Evolutionary conservation across 2,329 filamentous ascomycete species (phyloP), one percentile per base, ranked within the genome.

Genomic region (Xylaria sp.): DNA sequence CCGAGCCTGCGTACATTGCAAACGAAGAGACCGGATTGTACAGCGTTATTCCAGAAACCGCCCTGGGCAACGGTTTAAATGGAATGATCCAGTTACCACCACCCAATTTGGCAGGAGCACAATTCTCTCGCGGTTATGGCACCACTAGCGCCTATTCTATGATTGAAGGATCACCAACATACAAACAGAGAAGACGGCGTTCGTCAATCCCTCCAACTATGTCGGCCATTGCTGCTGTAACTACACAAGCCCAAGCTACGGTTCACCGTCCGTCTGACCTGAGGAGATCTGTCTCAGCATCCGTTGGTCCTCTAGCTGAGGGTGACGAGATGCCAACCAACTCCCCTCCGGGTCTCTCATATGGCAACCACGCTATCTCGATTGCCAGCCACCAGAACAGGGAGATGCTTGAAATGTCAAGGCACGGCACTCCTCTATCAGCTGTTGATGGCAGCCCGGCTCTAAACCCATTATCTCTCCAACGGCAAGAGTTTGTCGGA

Each of bases 11-110:
- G 10, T 99, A 98, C 84, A 97, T 99, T 80, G 94, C 95, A 71
- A 98, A 98, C 80, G 96, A 99, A 84, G 96, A 98, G 81, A 97
- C 95, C 55, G 94, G 94, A 68, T 87, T 98, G 57, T 98, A 98
- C 87, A 95, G 94, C 63, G 94, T 93, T 54, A 97, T 98, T 75
- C 94, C 95, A 12, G 95, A 98, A 77, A 86, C 93, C 74, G 84
- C 83, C 69, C 87, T 90, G 67, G 90, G 94, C 73, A 89, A 90
- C 73, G 89, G 89, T 15, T 90, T 97, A 78, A 94, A 95, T 79
- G 91, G 93, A 64, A 92, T 98, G 88, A 94, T 97, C 84, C 93
- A 97, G 80, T 86, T 98, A 55, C 94, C 94, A 20, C 92, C 92
- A 4, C 94, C 94, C 15, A 96, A 95, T 81, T 82, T 98, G 70